Conservation (phyloP, 2,329 filamentous ascomycete species). For the Xylaria sp. region DNA sequence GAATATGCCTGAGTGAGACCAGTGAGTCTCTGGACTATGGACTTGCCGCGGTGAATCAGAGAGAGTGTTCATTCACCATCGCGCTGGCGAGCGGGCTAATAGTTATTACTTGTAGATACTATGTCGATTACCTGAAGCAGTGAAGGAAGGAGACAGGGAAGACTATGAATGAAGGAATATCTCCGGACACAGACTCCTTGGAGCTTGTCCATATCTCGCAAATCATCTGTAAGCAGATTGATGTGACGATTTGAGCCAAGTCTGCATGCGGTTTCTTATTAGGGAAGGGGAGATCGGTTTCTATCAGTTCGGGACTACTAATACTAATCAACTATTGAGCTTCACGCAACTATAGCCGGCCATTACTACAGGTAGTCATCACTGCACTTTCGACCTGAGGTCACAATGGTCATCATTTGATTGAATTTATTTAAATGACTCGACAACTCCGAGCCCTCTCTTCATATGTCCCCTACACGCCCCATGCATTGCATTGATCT, state of each 20-base stretch:
- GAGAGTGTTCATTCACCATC: background rate
- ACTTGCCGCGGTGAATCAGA: background rate
- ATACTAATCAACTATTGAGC: background rate
- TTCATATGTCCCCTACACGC: conserved; percentile 30
- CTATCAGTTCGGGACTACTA: background rate
- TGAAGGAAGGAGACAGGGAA: background rate
- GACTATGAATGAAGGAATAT: background rate
- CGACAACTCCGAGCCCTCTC: conserved; percentile 7
- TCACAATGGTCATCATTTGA: conserved; percentile 1
- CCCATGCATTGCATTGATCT: conserved; percentile 29
- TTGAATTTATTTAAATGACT: conserved; percentile 16
- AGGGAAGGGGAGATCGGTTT: background rate
- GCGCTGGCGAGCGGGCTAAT: background rate
- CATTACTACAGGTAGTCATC: background rate
- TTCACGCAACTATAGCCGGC: background rate
- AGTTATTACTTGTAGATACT: background rate
- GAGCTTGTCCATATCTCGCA: background rate
- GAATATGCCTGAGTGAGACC: background rate
- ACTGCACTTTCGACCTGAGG: background rate
- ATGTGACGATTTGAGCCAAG: background rate
- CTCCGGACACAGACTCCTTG: background rate
- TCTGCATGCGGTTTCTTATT: no score
- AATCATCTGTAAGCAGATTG: no score
- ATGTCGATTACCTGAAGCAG: background rate
- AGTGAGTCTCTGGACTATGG: background rate